Base-by-base conservation (phyloP, 2,329 filamentous ascomycete species). In the Alternaria ethzedia region DNA sequence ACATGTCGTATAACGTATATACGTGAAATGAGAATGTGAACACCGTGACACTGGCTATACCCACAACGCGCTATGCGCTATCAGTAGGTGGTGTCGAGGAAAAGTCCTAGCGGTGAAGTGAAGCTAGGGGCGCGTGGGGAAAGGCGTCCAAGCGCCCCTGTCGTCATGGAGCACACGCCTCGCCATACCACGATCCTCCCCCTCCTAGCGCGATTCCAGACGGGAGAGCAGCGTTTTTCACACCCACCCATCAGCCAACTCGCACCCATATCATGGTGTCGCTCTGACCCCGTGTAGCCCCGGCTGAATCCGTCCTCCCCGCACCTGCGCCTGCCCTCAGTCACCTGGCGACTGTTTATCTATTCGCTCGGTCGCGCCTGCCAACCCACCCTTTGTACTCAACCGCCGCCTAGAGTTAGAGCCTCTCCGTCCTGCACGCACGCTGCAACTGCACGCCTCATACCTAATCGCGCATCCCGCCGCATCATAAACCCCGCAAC, bases 41-140 rank as follows among this genome's bases (percentile, higher is more conserved):
- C 12, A 28, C 25, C 9, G 11, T 26, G 47, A 59, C 41, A 23
- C 23, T 32, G 13, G 6, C 13, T 6, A 21, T 23, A 25, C 20
- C 28, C 20, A 41, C 49, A 36, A 13, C 61, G 61, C 61, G 56
- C 21, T 56, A 59, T 25, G 54, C 61, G 66, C 66, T 66, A 68
- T 64, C 56, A 59, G 55, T 61, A 8, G 13, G 32, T 30, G 28
- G 45, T 20, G 49, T 43, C n/a, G 25, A 25, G 50, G 59, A 63
- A 62, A 46, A 55, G 32, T 45, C 60, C 56, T 65, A 66, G 65
- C 70, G 70, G 62, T 73, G 65, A 60, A 66, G 47, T 32, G 54
- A 30, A 30, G 36, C 41, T 45, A 54, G 28, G 43, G 28, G 41
- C 41, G 43, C 49, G 25, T 52, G 55, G 43, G 28, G 23, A 36